These are phyloP conservation scores for Globisporangium nunn DNA, from an alignment of 352 stramenopile species.

Conservation along the genomic window DNA sequence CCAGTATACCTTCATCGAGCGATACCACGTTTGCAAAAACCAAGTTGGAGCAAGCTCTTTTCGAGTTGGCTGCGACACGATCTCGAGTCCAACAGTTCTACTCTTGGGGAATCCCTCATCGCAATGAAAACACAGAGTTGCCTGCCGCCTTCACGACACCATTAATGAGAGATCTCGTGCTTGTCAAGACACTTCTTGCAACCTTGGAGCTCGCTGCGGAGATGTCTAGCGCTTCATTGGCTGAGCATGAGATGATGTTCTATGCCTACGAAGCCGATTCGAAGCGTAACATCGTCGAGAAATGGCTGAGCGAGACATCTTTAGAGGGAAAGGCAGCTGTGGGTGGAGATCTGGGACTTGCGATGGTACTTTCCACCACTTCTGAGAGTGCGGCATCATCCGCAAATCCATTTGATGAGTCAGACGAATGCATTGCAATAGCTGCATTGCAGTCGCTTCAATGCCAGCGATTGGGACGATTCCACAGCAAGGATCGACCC, in stretches of 20 bases:
- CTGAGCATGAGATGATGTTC: constrained; percentile 61
- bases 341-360: constrained; percentile 19
- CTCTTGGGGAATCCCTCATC: neutral
- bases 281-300: constrained; percentile 50
- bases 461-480: constrained; percentile 36
- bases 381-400: constrained; percentile 14
- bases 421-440: constrained; percentile 17
- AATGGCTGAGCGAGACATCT: constrained; percentile 55
- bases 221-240: constrained; percentile 17
- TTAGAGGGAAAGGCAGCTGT: constrained; percentile 6
- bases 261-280: constrained; percentile 43
- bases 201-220: constrained; percentile 29
- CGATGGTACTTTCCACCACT: constrained; percentile 23
- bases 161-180: constrained; percentile 24
- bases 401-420: constrained; percentile 1
- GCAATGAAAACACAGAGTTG: neutral
- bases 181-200: constrained; percentile 31
- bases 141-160: neutral
- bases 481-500: constrained; percentile 22
- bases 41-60: constrained; percentile 5
- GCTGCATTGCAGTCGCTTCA: constrained; percentile 26
- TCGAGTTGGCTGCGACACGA: neutral
- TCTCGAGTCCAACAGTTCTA: constrained; percentile 1
- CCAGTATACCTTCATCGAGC: neutral
- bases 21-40: neutral